phyloP scores from a whole-genome alignment of 176 grass and related monocot species.

The Triticum urartu region DNA sequence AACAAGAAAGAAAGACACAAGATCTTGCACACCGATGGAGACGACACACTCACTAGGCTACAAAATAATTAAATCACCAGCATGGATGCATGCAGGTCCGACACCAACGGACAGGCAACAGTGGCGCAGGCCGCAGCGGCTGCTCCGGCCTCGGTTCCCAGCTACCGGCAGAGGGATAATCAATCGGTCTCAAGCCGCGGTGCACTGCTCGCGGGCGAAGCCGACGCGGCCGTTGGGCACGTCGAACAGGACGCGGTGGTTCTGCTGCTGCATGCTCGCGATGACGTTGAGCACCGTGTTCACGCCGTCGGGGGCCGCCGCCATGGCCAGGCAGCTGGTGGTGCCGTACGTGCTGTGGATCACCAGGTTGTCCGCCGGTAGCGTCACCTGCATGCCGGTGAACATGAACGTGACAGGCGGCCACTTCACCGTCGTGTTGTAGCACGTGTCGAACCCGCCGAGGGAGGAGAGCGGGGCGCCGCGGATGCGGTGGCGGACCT shows the following conservation, averaged over 20 bases:
- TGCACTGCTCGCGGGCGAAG: conserved; percentile 75
- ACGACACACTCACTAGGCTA: background rate
- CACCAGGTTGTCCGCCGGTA: conserved; percentile 72
- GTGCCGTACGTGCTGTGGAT: conserved; percentile 74
- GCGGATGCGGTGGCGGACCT: conserved; percentile 59
- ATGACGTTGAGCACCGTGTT: conserved; percentile 90
- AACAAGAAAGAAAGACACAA: background rate
- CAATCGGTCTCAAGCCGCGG: conserved; percentile 1
- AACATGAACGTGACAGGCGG: conserved; percentile 69
- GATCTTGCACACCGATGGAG: background rate
- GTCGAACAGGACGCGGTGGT: conserved; percentile 86
- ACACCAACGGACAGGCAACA: background rate
- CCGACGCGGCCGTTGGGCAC: conserved; percentile 67
- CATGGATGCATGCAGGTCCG: background rate
- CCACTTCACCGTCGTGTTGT: conserved; percentile 42
- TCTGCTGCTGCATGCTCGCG: conserved; percentile 95
- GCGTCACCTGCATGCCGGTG: conserved; percentile 59
- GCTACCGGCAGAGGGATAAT: background rate
- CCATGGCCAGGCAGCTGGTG: conserved; percentile 80
- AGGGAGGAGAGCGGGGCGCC: conserved; percentile 56
- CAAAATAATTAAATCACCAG: background rate
- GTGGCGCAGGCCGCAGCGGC: background rate
- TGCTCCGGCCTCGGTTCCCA: background rate
- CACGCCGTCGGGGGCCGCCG: conserved; percentile 55
- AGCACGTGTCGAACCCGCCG: conserved; percentile 95